Evolutionary conservation across 1,284 basidiomycete species (phyloP), one percentile per base, ranked within the genome.

Genomic region (Grifola frondosa): DNA sequence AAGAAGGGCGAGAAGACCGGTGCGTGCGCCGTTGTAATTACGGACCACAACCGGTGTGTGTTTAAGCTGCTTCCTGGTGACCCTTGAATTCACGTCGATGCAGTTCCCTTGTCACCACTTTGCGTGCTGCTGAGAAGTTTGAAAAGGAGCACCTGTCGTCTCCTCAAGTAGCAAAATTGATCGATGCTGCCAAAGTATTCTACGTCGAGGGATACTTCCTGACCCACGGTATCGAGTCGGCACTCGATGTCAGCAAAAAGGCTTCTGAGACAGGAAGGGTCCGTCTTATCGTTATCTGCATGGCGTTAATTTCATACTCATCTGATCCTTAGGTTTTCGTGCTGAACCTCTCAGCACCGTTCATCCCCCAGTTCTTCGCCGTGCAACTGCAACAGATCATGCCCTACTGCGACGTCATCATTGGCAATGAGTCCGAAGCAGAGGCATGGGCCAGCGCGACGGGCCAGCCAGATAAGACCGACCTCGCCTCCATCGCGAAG

Each of bases 161-260:
- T n/a, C 74, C 84, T 21, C 72, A 77, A 50, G 84, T 97, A 49
- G 83, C 91, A 36, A 75, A 84, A 35, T 74, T 92, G 50, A 76
- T 98, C 59, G 77, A 89, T 22, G 77, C 71, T 40, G 95, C 95
- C 45, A 86, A 90, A 63, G 80, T 84, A 65, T 97, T 84, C 74
- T 99, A 99, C 75, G 82, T 98, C 49, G 97, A 94, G 59, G 96
- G 97, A 15, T 99, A 89, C 77, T 98, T 99, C 83, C 79, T 99
- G 52, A 97, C 96, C 17, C 96, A 99, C 66, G 95, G 95, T 41
- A 64, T 81, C 46, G 84, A 86, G 57, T 80, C 80, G 22, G 84
- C 84, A 30, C 67, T 94, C 37, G 76, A 86, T 55, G 65, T 99
- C 43, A 86, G 89, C 63, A 83, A 91, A 67, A 82, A 87, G 58